These are phyloP conservation scores for Vigna mungo DNA, from an alignment of 306 rosid genomes.

Conservation along the genomic window DNA sequence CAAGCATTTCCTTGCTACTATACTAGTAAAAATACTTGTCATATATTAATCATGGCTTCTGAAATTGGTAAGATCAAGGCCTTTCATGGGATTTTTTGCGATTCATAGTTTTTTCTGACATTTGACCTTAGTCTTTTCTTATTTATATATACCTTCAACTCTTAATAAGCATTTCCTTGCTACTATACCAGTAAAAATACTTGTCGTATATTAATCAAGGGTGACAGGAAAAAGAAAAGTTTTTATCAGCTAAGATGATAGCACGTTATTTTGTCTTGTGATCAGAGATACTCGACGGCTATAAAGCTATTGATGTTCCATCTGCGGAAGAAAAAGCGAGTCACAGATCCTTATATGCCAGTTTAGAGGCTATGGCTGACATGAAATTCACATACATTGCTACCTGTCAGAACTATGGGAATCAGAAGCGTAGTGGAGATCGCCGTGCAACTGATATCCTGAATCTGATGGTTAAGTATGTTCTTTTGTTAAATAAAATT, in stretches of 20 bases:
- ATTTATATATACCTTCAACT: conserved; percentile 10
- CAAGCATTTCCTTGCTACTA: conserved; percentile 18
- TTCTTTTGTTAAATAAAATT: conserved; percentile 44
- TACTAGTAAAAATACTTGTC: conserved; percentile 19
- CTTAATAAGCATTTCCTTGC: conserved; percentile 30
- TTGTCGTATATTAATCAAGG: conserved; percentile 31
- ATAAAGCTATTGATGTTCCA: conserved; percentile 85
- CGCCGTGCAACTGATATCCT: conserved; percentile 98
- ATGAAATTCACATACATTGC: conserved; percentile 96
- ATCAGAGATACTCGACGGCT: conserved; percentile 89
- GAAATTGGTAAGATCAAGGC: conserved; percentile 65
- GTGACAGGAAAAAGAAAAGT: neutral
- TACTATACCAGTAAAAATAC: conserved; percentile 13
- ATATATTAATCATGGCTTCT: conserved; percentile 63
- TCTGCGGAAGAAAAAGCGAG: conserved; percentile 82
- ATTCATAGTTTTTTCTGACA: neutral
- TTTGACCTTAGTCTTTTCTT: conserved; percentile 26
- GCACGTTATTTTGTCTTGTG: conserved; percentile 30
- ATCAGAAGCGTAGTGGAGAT: conserved; percentile 93
- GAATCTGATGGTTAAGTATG: conserved; percentile 98
- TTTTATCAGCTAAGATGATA: conserved; percentile 41
- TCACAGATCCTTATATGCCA: conserved; percentile 86
- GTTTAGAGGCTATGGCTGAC: conserved; percentile 94
- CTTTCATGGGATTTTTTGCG: conserved; percentile 26
- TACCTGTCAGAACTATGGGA: conserved; percentile 97